Evolutionary conservation across 1,284 basidiomycete genomes (phyloP), one percentile per base, ranked within the genome.

Genomic region (Moniliophthora roreri): DNA sequence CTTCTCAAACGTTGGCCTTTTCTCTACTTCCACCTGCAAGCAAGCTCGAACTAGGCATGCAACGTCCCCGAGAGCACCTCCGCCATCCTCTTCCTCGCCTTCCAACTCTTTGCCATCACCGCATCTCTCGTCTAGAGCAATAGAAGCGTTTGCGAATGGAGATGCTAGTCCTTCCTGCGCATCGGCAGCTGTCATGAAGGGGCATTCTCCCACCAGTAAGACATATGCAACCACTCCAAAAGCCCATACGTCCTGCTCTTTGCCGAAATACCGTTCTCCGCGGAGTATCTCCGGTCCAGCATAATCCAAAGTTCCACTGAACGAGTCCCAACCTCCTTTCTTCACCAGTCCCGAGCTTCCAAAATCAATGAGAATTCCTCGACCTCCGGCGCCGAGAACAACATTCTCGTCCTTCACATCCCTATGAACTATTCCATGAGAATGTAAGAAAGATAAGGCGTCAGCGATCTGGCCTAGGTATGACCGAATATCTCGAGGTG

Each of bases 351-450:
- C 94, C 21, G 93, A 94, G 62, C 94, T 92, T 60, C 95, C 95
- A 69, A 98, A 98, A 69, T 99, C 96, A 68, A 99, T 99, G 60
- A 99, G 72, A 69, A 98, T 91, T 64, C 91, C 95, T 64, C 85
- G 80, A 34, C 85, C 89, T 56, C 78, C 70, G 40, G 81, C 78
- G 4, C 88, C 89, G 44, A 92, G 77, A 26, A 92, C 85, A 36
- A 99, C 94, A 67, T 99, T 99, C 71, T 99, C 96, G 65, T 99
- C 96, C 73, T 99, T 99, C 71, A 99, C 87, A 67, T 99, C 97
- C 56, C 96, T 92, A 72, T 99, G 96, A 6, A 99, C 95, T 84
- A 91, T 98, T 53, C 93, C 93, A 64, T 91, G 93, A 18, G 85
- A 79, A 69, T 99, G 96, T 52, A 99, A 75, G 75, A 98, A 99